phyloP scores from a whole-genome alignment of 495 filamentous ascomycete species.

The Xanthoparmelia taractica region DNA sequence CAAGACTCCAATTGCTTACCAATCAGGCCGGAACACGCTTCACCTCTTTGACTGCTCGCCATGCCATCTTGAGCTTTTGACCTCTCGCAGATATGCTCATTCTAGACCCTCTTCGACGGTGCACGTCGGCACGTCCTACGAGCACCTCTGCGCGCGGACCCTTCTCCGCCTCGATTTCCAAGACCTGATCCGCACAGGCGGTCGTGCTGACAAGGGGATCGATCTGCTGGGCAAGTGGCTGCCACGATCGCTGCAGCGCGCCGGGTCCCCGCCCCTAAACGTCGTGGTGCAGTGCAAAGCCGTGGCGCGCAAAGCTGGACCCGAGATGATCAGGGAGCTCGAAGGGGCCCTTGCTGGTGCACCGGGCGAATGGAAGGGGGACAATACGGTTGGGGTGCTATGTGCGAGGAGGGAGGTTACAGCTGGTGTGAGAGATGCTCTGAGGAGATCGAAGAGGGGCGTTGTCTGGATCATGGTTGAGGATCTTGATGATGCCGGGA shows the following conservation, averaged over 20 bases:
- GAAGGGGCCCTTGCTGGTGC: slow-evolving; percentile 71
- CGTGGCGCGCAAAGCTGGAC: slow-evolving; percentile 46
- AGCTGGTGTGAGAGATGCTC: slow-evolving; percentile 54
- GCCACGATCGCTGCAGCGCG: slow-evolving; percentile 38
- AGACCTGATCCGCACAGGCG: slow-evolving; percentile 60
- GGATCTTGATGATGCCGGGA: slow-evolving; percentile 36
- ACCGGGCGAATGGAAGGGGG: slow-evolving; percentile 57
- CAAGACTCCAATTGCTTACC: background rate
- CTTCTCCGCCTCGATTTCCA: slow-evolving; percentile 57
- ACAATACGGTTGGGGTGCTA: slow-evolving; percentile 55
- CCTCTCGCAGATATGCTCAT: slow-evolving; percentile 65
- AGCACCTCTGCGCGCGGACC: slow-evolving; percentile 63
- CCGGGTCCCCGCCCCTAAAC: slow-evolving; percentile 40
- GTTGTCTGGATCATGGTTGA: slow-evolving; percentile 49
- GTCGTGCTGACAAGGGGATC: slow-evolving; percentile 67
- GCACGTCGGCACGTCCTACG: slow-evolving; percentile 50
- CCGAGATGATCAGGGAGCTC: slow-evolving; percentile 69
- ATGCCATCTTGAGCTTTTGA: slow-evolving; percentile 57
- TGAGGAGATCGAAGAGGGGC: slow-evolving; percentile 58
- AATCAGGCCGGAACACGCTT: slow-evolving; percentile 19
- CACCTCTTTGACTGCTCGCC: slow-evolving; percentile 38
- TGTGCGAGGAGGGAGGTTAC: slow-evolving; percentile 47
- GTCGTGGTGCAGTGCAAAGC: slow-evolving; percentile 82
- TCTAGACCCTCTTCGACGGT: slow-evolving; percentile 37
- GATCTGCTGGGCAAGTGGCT: slow-evolving; percentile 80